Conservation (phyloP, 177 flowering plant genomes). For the Tripterygium wilfordii region DNA sequence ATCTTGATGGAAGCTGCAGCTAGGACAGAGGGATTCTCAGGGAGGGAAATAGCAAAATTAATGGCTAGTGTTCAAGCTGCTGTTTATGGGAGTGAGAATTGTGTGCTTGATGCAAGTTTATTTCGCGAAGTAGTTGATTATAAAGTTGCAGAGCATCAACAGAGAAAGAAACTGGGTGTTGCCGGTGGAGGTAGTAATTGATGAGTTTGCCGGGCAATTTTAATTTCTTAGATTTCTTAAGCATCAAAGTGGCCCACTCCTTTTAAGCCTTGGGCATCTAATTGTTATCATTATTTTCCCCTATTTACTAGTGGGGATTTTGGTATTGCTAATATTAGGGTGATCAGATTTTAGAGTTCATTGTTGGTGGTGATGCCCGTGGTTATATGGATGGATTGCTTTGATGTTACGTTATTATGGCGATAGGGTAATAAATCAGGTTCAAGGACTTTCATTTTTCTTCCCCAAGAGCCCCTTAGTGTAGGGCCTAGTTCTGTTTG, state of each 20-base stretch:
- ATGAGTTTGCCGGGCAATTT: no score
- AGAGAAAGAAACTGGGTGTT: conserved; percentile 67
- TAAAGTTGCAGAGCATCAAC: conserved; percentile 94
- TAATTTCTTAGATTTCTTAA: no score
- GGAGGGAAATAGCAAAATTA: conserved; percentile 93
- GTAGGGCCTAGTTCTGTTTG: no score
- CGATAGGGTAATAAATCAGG: no score
- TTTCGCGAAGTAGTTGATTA: conserved; percentile 94
- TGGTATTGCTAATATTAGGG: not conserved
- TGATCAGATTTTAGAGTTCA: not conserved
- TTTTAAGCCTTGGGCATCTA: conserved; percentile 3
- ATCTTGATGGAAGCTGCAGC: conserved; percentile 75
- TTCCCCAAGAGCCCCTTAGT: no score
- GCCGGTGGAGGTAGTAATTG: conserved; percentile 23
- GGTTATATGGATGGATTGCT: no score
- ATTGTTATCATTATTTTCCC: conserved; percentile 6
- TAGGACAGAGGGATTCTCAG: conserved; percentile 87
- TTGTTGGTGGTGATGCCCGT: no score
- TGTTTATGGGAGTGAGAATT: conserved; percentile 78
- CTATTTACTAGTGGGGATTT: conserved; percentile 1
- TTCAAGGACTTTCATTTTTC: no score
- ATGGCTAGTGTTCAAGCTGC: conserved; percentile 99
- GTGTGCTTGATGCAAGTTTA: conserved; percentile 63
- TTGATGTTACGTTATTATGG: no score
- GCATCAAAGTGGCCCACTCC: no score